A percentile compares a stretch with the other conserved stretches of the same genome.
Conservation (phyloP, 306 rosid species). For the Begonia peltatifolia region DNA sequence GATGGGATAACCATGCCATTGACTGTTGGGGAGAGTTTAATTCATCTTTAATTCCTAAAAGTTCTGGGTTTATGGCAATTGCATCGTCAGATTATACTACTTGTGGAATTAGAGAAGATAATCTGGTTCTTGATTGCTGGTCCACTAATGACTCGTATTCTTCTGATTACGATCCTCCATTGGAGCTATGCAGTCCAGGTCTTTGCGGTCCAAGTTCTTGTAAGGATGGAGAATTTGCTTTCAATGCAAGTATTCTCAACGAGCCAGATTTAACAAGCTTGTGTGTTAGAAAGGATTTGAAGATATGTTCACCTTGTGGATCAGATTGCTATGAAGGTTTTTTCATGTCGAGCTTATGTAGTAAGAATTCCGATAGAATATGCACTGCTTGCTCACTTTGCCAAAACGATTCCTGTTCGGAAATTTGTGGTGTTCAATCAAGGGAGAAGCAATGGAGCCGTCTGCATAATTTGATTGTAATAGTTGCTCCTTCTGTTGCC, state of each 20-base stretch:
- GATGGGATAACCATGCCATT: conserved; percentile 57
- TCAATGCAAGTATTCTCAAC: conserved; percentile 62
- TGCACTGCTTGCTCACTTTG: conserved; percentile 94
- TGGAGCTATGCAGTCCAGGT: conserved; percentile 88
- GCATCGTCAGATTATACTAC: conserved; percentile 70
- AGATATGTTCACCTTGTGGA: conserved; percentile 80
- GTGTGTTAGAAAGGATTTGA: conserved; percentile 55
- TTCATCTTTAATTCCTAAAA: conserved; percentile 47
- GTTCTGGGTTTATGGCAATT: conserved; percentile 58
- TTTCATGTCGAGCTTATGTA: conserved; percentile 77
- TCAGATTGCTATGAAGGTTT: conserved; percentile 62
- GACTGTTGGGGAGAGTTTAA: conserved; percentile 79
- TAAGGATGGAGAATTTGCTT: conserved; percentile 36
- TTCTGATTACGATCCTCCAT: conserved; percentile 54
- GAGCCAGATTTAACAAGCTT: conserved; percentile 60
- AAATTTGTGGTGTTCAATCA: conserved; percentile 33
- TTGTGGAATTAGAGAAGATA: conserved; percentile 80
- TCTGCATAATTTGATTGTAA: conserved; percentile 24
- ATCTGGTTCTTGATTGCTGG: conserved; percentile 85
- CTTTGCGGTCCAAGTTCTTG: conserved; percentile 47
- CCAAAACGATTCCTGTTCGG: conserved; percentile 75
- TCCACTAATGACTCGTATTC: conserved; percentile 29
- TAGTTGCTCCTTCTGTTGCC: conserved; percentile 37
- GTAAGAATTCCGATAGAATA: conserved; percentile 46
- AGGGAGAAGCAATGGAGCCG: conserved; percentile 37